Evolutionary conservation across 2,329 filamentous ascomycete species (phyloP), one percentile per base, ranked within the genome.

Genomic region (Helotiales sp.): DNA sequence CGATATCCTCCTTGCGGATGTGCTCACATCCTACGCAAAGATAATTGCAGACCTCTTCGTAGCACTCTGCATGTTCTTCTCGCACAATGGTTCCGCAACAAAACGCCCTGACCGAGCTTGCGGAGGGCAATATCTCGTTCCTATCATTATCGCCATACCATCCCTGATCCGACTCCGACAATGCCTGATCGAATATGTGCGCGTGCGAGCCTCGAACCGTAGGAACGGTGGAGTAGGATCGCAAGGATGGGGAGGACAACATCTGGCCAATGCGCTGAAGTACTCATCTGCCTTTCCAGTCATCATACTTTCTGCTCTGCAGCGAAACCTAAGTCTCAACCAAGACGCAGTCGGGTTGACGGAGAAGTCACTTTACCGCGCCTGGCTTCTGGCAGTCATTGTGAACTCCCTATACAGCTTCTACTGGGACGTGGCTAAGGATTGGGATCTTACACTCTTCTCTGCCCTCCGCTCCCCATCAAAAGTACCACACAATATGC

Each of bases 351-450:
- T 77, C 24, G 78, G 73, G 10, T 74, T 79, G 3, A 79, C 81
- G 5, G 79, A 80, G 69, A 77, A 81, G 2, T 75, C 77, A 0
- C 76, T 87, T 65, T 85, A 87, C 77, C 82, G 82, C 47, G 81
- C 82, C 57, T 96, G 93, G 89, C 82, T 96, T 32, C 80, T 86
- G 40, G 91, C 91, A 50, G 91, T 93, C 32, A 82, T 93, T 37
- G 77, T 96, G 74, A 97, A 99, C 79, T 96, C 93, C 15, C 83
- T 91, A 52, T 99, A 97, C 81, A 93, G 91, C n/a, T 98, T 98
- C 82, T 99, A 96, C 84, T 99, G 96, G 96, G 96, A 99, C 75
- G 89, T 98, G 32, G 86, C 93, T 64, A 96, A 94, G 81, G 96
- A 99, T 83, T 99, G 96, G 96, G 96, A 98, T 77, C 84, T 99